Percentiles rank a stretch among this genome's conserved stretches.
Evolutionary conservation across 108 stramenopile genomes (phyloP).

Genomic region (Cyclotella choctawhatcheeana): DNA sequence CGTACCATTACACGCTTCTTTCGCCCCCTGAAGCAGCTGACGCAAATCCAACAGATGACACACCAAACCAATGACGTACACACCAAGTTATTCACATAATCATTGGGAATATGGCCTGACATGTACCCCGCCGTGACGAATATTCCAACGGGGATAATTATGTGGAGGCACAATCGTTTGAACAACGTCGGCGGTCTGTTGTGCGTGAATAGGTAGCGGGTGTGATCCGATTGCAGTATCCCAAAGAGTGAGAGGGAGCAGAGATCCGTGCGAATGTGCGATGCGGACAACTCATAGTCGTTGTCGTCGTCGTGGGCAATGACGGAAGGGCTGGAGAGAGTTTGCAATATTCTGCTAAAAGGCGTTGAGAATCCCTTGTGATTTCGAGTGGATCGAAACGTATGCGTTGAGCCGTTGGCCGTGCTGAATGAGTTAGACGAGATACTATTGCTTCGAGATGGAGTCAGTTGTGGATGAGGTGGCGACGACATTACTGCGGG

Average conservation of each 20-base stretch:
- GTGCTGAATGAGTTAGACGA: conserved; percentile 3
- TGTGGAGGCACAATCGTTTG: conserved; percentile 58
- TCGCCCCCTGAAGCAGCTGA: conserved; percentile 59
- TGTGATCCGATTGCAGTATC: conserved; percentile 72
- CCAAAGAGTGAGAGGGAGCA: conserved; percentile 82
- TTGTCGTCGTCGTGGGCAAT: conserved; percentile 11
- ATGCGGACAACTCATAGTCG: conserved; percentile 48
- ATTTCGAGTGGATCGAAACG: neutral
- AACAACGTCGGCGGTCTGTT: conserved; percentile 57
- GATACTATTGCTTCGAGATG: neutral
- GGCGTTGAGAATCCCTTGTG: conserved; percentile 74
- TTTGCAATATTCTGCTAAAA: conserved; percentile 16
- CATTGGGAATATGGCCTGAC: conserved; percentile 63
- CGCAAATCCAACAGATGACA: conserved; percentile 56
- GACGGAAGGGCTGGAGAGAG: neutral
- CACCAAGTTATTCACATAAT: conserved; percentile 55
- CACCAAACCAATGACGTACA: conserved; percentile 52
- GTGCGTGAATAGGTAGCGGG: conserved; percentile 71
- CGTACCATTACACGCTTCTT: conserved; percentile 68
- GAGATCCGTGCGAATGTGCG: conserved; percentile 62
- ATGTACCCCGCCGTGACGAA: conserved; percentile 69
- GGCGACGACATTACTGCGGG: neutral
- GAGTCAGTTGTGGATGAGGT: neutral
- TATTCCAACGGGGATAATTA: conserved; percentile 57
- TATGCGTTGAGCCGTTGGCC: neutral